These are phyloP conservation scores for Fusarium citri DNA, from an alignment of 2,329 filamentous ascomycete species.

Conservation along the genomic window DNA sequence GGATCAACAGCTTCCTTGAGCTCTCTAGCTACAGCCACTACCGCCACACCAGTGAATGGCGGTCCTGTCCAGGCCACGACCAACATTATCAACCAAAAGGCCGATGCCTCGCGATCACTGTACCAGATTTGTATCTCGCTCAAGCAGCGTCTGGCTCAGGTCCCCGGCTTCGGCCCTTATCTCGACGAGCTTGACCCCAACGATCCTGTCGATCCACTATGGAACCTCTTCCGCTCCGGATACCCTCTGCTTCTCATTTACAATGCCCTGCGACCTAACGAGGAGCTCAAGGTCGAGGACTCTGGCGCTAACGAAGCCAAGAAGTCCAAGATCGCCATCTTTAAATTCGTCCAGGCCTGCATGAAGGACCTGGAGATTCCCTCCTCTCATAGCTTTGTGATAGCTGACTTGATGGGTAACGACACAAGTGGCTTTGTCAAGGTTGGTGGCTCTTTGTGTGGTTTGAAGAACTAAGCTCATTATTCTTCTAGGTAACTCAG, in stretches of 20 bases:
- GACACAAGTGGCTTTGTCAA: constrained; percentile 98
- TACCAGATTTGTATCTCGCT: constrained; percentile 95
- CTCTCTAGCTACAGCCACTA: constrained; percentile 60
- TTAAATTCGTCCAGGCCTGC: constrained; percentile 93
- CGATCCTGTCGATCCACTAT: constrained; percentile 88
- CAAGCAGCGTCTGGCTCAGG: constrained; percentile 82
- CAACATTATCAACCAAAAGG: constrained; percentile 82
- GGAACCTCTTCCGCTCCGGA: constrained; percentile 86
- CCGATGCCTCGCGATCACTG: constrained; percentile 89
- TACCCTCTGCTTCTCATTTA: constrained; percentile 89
- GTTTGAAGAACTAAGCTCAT: not conserved
- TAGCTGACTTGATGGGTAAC: constrained; percentile 90
- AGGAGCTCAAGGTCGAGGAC: constrained; percentile 75
- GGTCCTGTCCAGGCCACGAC: constrained; percentile 59
- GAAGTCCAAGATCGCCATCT: constrained; percentile 85
- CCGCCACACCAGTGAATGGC: constrained; percentile 59
- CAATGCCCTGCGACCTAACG: constrained; percentile 81
- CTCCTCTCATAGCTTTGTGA: constrained; percentile 86
- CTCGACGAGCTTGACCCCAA: constrained; percentile 77
- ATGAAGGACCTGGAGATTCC: constrained; percentile 83
- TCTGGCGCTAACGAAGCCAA: constrained; percentile 73
- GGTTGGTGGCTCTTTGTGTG: constrained; percentile 58
- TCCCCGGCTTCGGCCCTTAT: constrained; percentile 84
- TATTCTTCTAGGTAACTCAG: constrained; percentile 73
- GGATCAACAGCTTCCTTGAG: constrained; percentile 65